phyloP scores from a whole-genome alignment of 345 rosid species.

The Citrus glauca region DNA sequence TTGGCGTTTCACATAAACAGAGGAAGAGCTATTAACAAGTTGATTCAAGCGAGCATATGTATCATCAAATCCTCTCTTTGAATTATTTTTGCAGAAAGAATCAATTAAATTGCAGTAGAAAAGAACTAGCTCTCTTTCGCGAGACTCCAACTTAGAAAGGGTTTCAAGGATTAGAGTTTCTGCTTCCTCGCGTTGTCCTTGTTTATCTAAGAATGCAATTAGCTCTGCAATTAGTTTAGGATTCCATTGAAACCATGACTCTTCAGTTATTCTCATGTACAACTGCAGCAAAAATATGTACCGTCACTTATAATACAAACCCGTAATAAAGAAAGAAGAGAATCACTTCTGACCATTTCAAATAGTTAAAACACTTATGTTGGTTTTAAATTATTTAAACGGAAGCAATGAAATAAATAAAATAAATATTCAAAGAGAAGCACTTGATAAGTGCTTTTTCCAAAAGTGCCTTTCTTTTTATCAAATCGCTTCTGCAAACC shows the following conservation, averaged over 20 bases:
- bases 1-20: slow-evolving; percentile 59
- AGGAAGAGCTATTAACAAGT: slow-evolving; percentile 38
- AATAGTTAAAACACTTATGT: neutral
- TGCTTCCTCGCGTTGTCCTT: slow-evolving; percentile 42
- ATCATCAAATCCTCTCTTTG: slow-evolving; percentile 43
- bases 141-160: slow-evolving; percentile 33
- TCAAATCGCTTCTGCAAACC: neutral
- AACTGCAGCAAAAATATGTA: slow-evolving; percentile 30
- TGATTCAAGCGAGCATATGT: slow-evolving; percentile 34
- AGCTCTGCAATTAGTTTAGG: slow-evolving; percentile 70
- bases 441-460: too few species aligned
- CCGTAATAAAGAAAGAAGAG: too few species aligned
- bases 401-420: too few species aligned
- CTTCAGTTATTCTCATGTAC: slow-evolving; percentile 53
- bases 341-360: neutral
- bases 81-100: slow-evolving; percentile 40
- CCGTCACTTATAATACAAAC: too few species aligned
- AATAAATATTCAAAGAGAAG: too few species aligned
- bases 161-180: slow-evolving; percentile 43
- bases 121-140: slow-evolving; percentile 52
- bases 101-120: slow-evolving; percentile 61
- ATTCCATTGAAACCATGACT: slow-evolving; percentile 85
- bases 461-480: too few species aligned
- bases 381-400: too few species aligned
- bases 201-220: slow-evolving; percentile 55